phyloP scores from a whole-genome alignment of 202 grass and related monocot genomes.

The Zoysia matrella region DNA sequence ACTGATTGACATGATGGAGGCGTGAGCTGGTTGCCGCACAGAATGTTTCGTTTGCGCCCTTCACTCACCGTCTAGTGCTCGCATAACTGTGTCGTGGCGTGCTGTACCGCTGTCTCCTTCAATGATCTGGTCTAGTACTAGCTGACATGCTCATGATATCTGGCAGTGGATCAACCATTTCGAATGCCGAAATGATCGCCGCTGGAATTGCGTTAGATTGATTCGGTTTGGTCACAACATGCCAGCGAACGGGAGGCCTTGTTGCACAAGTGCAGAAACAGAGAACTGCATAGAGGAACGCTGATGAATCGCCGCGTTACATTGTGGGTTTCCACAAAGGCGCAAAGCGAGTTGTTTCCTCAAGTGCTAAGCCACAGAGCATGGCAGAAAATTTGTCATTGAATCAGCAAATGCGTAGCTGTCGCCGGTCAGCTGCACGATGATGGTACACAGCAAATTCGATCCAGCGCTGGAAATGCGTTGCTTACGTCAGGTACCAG shows the following conservation, averaged over 20 bases:
- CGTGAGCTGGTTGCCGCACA: constrained; percentile 39
- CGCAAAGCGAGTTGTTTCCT: neutral
- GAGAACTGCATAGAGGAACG: neutral
- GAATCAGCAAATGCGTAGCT: neutral
- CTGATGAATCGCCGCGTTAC: no score
- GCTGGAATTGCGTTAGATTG: neutral
- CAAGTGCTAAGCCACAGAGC: neutral
- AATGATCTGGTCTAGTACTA: neutral
- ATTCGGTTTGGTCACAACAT: neutral
- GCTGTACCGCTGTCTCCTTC: neutral
- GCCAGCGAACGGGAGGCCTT: neutral
- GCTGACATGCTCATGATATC: constrained; percentile 42
- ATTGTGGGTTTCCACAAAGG: no score
- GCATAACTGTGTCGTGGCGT: constrained; percentile 4
- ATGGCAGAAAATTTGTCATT: no score
- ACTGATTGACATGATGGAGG: constrained; percentile 25
- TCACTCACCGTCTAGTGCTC: constrained; percentile 17
- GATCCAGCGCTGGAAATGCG: no score
- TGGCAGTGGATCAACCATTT: constrained; percentile 7
- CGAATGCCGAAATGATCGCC: neutral
- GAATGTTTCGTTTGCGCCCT: constrained; percentile 1
- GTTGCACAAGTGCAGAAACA: neutral
- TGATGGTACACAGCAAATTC: neutral
- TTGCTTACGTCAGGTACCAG: no score
- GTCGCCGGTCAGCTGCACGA: neutral